A percentile compares a stretch with the other conserved stretches of the same genome.
Evolutionary conservation across 257 asterid species (phyloP).

Genomic region (Leonotis leonurus): DNA sequence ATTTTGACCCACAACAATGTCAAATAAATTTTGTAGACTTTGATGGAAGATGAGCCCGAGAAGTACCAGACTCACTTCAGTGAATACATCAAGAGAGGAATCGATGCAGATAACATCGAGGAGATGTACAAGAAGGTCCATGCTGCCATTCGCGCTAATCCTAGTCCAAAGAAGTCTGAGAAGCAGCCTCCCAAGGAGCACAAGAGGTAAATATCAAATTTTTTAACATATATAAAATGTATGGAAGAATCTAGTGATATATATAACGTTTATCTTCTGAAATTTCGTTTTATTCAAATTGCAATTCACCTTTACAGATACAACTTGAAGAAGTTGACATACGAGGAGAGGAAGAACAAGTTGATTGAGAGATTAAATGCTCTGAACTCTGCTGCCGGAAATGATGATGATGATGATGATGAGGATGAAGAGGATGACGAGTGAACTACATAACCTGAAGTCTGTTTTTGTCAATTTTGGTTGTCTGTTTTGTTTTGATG

Average conservation of each 20-base stretch:
- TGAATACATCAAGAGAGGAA: constrained; percentile 42
- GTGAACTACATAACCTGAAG: constrained; percentile 14
- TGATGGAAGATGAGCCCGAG: constrained; percentile 76
- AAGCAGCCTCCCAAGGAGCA: constrained; percentile 55
- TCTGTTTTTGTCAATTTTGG: constrained; percentile 12
- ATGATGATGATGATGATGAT: constrained; percentile 32
- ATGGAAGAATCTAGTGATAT: too few relatives aligned
- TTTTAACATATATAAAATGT: too few relatives aligned
- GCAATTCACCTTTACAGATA: constrained; percentile 27
- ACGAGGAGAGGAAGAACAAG: constrained; percentile 57
- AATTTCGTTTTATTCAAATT: neutral
- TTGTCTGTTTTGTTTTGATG: constrained; percentile 10
- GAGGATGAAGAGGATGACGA: constrained; percentile 47
- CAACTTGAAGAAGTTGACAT: constrained; percentile 69
- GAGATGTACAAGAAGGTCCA: constrained; percentile 63
- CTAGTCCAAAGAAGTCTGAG: constrained; percentile 43
- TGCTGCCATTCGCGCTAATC: constrained; percentile 71
- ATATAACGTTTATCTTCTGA: neutral
- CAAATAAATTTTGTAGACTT: constrained; percentile 19
- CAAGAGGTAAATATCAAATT: constrained; percentile 74
- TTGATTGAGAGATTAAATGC: constrained; percentile 69
- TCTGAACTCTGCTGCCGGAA: constrained; percentile 52
- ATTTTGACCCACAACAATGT: neutral
- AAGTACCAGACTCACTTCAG: constrained; percentile 62
- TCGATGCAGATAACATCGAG: constrained; percentile 49